These are phyloP conservation scores for Blastobotrys parvus DNA, from an alignment of 805 yeast genomes.

Conservation along the genomic window DNA sequence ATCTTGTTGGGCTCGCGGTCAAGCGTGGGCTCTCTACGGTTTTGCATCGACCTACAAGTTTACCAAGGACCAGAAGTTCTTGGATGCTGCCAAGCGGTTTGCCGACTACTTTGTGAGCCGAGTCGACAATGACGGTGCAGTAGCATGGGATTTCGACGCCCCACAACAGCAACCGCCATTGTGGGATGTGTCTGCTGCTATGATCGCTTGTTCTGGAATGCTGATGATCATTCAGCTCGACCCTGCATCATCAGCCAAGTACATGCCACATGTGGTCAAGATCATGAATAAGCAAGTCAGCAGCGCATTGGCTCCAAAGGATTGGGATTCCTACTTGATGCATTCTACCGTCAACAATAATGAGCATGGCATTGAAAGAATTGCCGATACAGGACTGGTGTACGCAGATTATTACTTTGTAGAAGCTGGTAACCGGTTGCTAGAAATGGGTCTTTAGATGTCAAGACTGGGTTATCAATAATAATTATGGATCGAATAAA, in stretches of 20 bases:
- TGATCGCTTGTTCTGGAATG: conserved; percentile 25
- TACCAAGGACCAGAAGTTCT: conserved; percentile 21
- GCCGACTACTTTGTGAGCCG: conserved; percentile 19
- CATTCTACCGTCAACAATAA: conserved; percentile 24
- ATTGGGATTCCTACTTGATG: conserved; percentile 20
- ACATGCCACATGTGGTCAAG: conserved; percentile 13
- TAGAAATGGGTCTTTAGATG: too few species aligned
- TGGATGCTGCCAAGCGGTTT: conserved; percentile 20
- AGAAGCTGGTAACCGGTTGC: conserved; percentile 21
- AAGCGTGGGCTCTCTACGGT: conserved; percentile 27
- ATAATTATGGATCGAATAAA: too few species aligned
- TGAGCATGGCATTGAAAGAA: conserved; percentile 12
- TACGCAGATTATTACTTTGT: conserved; percentile 27
- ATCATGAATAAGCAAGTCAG: conserved; percentile 16
- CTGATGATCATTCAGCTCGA: conserved; percentile 17
- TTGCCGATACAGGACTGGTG: conserved; percentile 23
- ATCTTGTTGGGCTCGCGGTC: conserved; percentile 25
- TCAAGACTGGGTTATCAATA: too few species aligned
- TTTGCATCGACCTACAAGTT: conserved; percentile 21
- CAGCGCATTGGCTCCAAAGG: conserved; percentile 17
- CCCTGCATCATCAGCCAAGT: conserved; percentile 8
- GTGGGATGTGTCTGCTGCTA: conserved; percentile 24
- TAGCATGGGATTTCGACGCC: conserved; percentile 27
- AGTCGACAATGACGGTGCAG: conserved; percentile 24
- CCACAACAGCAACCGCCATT: conserved; percentile 14